These are phyloP conservation scores for Trypanosomatidae sp. DNA, from an alignment of 208 protist species.

Conservation along the genomic window DNA sequence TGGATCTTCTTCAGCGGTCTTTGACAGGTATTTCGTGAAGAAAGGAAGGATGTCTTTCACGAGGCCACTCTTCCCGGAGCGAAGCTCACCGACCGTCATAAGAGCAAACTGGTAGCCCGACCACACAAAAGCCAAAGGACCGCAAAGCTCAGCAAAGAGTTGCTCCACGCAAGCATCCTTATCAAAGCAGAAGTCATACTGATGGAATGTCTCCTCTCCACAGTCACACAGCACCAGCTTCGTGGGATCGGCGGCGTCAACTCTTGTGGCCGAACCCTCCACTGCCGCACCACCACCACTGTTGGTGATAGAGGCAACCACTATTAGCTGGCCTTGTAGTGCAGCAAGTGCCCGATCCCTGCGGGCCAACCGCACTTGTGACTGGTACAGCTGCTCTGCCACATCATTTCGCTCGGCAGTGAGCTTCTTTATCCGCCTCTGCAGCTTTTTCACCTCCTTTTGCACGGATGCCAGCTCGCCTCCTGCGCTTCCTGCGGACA, in stretches of 20 bases:
- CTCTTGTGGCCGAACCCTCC: conserved; percentile 1
- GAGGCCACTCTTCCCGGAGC: conserved; percentile 37
- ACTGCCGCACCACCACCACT: conserved; percentile 2
- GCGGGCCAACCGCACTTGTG: conserved; percentile 31
- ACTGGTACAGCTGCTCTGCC: conserved; percentile 35
- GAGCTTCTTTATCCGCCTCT: conserved; percentile 44
- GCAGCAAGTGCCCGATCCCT: conserved; percentile 33
- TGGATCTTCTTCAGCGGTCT: neutral
- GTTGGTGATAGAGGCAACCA: conserved; percentile 25
- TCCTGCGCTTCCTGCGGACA: neutral
- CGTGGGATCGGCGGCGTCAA: conserved; percentile 29
- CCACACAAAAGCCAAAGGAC: conserved; percentile 22
- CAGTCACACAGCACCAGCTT: conserved; percentile 48
- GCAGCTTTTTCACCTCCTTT: conserved; percentile 41
- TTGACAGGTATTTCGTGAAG: conserved; percentile 25
- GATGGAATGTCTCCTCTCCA: conserved; percentile 19
- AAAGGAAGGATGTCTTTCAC: conserved; percentile 36
- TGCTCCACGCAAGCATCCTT: conserved; percentile 18
- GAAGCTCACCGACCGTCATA: conserved; percentile 33
- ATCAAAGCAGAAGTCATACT: conserved; percentile 47
- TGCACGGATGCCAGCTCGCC: conserved; percentile 1
- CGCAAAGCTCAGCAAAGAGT: conserved; percentile 40
- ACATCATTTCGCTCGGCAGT: conserved; percentile 26
- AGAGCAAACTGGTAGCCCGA: conserved; percentile 42
- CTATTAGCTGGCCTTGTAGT: conserved; percentile 41